Percentiles rank a stretch among this genome's conserved stretches.
phyloP scores from a whole-genome alignment of 176 grass and related monocot species.

The Oryza nivara region DNA sequence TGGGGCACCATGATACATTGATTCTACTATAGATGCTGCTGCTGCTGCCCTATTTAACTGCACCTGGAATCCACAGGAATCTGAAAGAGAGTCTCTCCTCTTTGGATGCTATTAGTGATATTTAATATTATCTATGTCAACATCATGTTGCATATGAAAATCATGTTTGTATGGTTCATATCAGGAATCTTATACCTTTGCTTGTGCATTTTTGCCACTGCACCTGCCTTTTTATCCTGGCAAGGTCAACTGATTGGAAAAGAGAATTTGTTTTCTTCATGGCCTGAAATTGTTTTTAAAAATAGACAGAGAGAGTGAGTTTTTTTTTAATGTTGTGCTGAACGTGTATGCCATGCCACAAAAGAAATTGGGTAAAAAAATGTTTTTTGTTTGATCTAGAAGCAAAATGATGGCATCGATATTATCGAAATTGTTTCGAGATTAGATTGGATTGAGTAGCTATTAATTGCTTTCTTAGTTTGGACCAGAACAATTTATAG shows the following conservation, averaged over 20 bases:
- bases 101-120: constrained; percentile 35
- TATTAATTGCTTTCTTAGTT: background rate
- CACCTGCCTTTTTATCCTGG: constrained; percentile 3
- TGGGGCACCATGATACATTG: background rate
- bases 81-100: constrained; percentile 1
- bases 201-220: constrained; percentile 7
- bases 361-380: constrained; percentile 6
- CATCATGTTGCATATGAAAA: constrained; percentile 25
- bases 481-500: constrained; percentile 4
- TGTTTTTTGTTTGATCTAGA: background rate
- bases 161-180: constrained; percentile 36
- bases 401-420: background rate
- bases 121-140: constrained; percentile 33
- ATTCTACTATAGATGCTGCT: background rate
- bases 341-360: constrained; percentile 31
- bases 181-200: constrained; percentile 47
- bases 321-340: background rate
- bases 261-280: background rate
- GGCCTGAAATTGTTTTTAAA: background rate
- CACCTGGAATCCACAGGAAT: constrained; percentile 47
- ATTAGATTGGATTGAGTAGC: background rate
- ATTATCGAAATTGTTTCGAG: background rate
- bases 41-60: constrained; percentile 50
- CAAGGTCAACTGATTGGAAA: constrained; percentile 38
- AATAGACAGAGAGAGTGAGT: background rate